A percentile compares a stretch with the other conserved stretches of the same genome.
phyloP scores from a whole-genome alignment of 1,284 basidiomycete species.

The Moesziomyces sp. region DNA sequence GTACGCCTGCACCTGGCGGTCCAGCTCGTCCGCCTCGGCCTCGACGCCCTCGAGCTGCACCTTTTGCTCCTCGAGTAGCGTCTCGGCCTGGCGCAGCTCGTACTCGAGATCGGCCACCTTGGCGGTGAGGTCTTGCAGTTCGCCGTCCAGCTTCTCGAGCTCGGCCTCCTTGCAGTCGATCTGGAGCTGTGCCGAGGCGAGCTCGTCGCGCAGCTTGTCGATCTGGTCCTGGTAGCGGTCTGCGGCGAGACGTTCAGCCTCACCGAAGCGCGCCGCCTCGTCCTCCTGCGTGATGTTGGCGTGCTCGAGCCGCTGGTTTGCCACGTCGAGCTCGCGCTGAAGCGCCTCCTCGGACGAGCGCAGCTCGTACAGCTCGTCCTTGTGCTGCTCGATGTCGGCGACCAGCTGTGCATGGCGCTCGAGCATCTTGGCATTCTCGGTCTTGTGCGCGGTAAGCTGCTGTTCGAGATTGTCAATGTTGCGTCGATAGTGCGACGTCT shows the following conservation, averaged over 20 bases:
- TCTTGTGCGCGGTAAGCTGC: constrained; percentile 45
- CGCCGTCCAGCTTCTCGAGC: constrained; percentile 57
- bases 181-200: constrained; percentile 60
- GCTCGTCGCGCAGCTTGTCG: constrained; percentile 54
- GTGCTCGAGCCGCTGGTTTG: constrained; percentile 49
- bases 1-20: constrained; percentile 43
- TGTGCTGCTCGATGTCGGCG: constrained; percentile 50
- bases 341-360: constrained; percentile 48
- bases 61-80: constrained; percentile 67
- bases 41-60: constrained; percentile 69
- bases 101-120: constrained; percentile 55
- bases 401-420: constrained; percentile 50
- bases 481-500: constrained; percentile 30
- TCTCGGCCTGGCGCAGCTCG: constrained; percentile 51
- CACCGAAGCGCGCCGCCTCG: constrained; percentile 34
- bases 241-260: constrained; percentile 40
- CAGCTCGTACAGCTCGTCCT: constrained; percentile 50
- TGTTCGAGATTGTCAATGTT: constrained; percentile 50
- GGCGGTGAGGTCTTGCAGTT: constrained; percentile 46
- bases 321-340: constrained; percentile 50
- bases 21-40: constrained; percentile 46
- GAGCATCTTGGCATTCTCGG: constrained; percentile 51
- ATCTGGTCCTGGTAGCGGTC: constrained; percentile 52
- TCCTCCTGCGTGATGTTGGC: constrained; percentile 53
- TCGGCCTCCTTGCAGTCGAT: constrained; percentile 59